Percentiles rank a stretch among this genome's conserved stretches.
Evolutionary conservation across 306 rosid species (phyloP).

Genomic region (Castanea sativa): DNA sequence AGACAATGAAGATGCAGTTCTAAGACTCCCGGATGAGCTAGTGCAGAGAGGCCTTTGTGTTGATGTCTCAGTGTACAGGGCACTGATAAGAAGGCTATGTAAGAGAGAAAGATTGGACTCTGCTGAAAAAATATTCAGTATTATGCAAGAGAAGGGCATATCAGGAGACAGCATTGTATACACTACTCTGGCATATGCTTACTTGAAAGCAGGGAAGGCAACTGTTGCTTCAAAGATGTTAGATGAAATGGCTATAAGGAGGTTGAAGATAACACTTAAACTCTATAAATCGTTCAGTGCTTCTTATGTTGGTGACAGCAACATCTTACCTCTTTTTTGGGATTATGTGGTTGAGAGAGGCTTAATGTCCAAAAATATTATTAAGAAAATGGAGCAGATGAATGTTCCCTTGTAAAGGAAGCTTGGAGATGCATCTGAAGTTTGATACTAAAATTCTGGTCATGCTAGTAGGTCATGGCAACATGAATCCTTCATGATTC

Average conservation of each 20-base stretch:
- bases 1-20: slow-evolving; percentile 53
- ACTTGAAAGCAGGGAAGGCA: slow-evolving; percentile 64
- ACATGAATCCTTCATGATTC: not conserved
- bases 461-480: not conserved
- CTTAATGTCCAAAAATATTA: slow-evolving; percentile 60
- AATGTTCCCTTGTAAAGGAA: not conserved
- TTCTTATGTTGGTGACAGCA: slow-evolving; percentile 39
- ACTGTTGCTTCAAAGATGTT: slow-evolving; percentile 43
- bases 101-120: slow-evolving; percentile 51
- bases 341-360: slow-evolving; percentile 61
- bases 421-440: not conserved
- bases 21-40: slow-evolving; percentile 60
- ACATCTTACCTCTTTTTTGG: slow-evolving; percentile 60
- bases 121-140: slow-evolving; percentile 55
- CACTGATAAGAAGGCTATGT: slow-evolving; percentile 76
- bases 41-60: slow-evolving; percentile 50
- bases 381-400: slow-evolving; percentile 48
- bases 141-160: slow-evolving; percentile 57
- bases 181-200: slow-evolving; percentile 68
- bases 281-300: slow-evolving; percentile 56
- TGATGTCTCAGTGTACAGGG: slow-evolving; percentile 71
- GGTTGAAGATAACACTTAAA: slow-evolving; percentile 64
- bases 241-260: slow-evolving; percentile 63
- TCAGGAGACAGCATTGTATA: slow-evolving; percentile 64
- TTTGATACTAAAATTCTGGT: not conserved